A percentile compares a stretch with the other conserved stretches of the same genome.
Evolutionary conservation across 495 filamentous ascomycete genomes (phyloP).

Genomic region (Trichocladium uniseriatum): DNA sequence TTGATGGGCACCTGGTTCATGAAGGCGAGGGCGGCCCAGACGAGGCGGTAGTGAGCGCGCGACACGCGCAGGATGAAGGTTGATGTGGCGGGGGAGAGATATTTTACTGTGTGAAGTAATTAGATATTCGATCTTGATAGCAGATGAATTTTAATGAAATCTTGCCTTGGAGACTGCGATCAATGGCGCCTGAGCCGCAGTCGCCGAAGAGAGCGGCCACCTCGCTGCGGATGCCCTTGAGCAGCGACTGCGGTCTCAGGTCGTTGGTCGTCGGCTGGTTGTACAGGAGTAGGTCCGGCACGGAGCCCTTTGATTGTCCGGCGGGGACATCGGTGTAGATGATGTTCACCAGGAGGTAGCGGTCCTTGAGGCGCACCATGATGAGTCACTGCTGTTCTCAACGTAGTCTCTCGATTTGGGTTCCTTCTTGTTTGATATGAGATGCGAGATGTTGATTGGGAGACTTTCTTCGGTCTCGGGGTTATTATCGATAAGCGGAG

Average conservation of each 20-base stretch:
- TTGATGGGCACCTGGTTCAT: conserved; percentile 59
- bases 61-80: conserved; percentile 81
- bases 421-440: no score
- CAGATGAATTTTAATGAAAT: neutral
- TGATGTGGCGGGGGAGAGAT: conserved; percentile 83
- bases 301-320: conserved; percentile 27
- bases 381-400: conserved; percentile 10
- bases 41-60: conserved; percentile 68
- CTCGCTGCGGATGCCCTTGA: conserved; percentile 57
- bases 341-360: conserved; percentile 87
- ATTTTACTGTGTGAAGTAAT: conserved; percentile 58
- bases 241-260: conserved; percentile 53
- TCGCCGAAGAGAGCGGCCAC: conserved; percentile 78
- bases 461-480: no score
- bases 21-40: conserved; percentile 83
- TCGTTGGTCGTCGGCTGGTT: conserved; percentile 64
- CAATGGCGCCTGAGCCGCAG: conserved; percentile 64
- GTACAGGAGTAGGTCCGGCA: conserved; percentile 55
- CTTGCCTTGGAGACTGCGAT: conserved; percentile 56
- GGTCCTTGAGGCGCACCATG: conserved; percentile 96
- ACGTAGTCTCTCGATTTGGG: no score
- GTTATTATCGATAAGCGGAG: no score
- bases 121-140: neutral
- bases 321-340: conserved; percentile 60
- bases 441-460: no score